Conservation (phyloP, 2,329 filamentous ascomycete species). For the Monosporascus sp. region DNA sequence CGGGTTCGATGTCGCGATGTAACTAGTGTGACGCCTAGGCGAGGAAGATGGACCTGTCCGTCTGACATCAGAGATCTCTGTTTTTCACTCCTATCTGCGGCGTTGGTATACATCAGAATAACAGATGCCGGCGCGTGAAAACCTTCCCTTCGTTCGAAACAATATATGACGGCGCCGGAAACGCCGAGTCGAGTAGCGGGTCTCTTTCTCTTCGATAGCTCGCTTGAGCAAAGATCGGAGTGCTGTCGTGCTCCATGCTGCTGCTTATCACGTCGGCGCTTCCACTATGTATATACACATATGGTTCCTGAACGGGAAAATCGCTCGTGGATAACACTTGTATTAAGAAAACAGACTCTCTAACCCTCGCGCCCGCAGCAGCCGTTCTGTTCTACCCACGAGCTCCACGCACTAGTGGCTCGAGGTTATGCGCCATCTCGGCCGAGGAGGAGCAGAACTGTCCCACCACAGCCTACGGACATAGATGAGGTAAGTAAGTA, state of each 20-base stretch:
- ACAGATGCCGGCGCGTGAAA: too few relatives aligned
- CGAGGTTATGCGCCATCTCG: conserved; percentile 71
- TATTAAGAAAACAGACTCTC: conserved; percentile 2
- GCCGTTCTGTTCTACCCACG: conserved; percentile 64
- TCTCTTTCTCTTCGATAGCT: too few relatives aligned
- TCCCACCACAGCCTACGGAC: conserved; percentile 58
- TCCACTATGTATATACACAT: neutral
- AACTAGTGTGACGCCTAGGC: conserved; percentile 78
- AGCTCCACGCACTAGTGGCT: conserved; percentile 63
- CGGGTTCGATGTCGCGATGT: conserved; percentile 65
- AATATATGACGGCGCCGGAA: too few relatives aligned
- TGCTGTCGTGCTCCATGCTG: too few relatives aligned
- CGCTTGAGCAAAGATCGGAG: too few relatives aligned
- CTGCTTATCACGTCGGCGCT: too few relatives aligned
- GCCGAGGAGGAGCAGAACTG: conserved; percentile 86
- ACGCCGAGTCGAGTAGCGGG: too few relatives aligned
- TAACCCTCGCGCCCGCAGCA: conserved; percentile 65
- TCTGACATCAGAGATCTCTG: neutral
- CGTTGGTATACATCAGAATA: neutral
- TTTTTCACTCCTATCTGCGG: neutral
- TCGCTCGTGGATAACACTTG: neutral
- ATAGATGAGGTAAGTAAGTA: too few relatives aligned
- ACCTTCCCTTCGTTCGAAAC: too few relatives aligned
- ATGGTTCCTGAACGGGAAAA: neutral
- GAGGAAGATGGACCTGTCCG: conserved; percentile 65